Evolutionary conservation across 2,329 filamentous ascomycete species (phyloP), one percentile per base, ranked within the genome.

Genomic region (Aureobasidium sp.): DNA sequence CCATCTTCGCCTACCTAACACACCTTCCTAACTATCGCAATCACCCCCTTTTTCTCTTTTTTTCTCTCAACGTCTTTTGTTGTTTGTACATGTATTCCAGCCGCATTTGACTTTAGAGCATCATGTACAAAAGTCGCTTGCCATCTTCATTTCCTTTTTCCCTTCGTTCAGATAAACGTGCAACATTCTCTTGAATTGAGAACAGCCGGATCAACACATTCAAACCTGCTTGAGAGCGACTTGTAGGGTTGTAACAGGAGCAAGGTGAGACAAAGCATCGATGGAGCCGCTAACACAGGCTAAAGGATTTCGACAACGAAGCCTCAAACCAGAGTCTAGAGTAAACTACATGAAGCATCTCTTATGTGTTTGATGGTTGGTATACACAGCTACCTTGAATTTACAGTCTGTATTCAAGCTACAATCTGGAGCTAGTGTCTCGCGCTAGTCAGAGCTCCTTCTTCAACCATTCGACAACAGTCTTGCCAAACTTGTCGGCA

Each of bases 401-500:
- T n/a, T 6, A 17, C 2, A 25, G 21, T n/a, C n/a, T n/a, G n/a
- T n/a, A n/a, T n/a, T n/a, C n/a, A 43, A 15, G 2, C 17, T 25
- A 43, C 11, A 43, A 21, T 43, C 40, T 13, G 21, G 40, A 25
- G 4, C 40, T 43, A 13, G 21, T 25, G 11, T 8, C 40, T 25
- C 35, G 50, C 9, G 37, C 19, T n/a, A 54, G 15, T 35, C 38
- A 45, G 21, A 49, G 17, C 13, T 42, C 49, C 17, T 61, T 49
- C 60, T 57, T 53, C 50, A 57, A 17, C 50, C 50, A 61, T 2
- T 49, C 50, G 2, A 61, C 43, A 23, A 61, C 21, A 31, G 51
- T 45, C 50, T 61, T 57, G 42, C 60, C 60, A 61, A 61, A 55
- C 61, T 69, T 64, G 15, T 68, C 63, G 10, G 67, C 67, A 61